Conservation (phyloP, 164 flowering plant species). For the Chimonanthus salicifolius region DNA sequence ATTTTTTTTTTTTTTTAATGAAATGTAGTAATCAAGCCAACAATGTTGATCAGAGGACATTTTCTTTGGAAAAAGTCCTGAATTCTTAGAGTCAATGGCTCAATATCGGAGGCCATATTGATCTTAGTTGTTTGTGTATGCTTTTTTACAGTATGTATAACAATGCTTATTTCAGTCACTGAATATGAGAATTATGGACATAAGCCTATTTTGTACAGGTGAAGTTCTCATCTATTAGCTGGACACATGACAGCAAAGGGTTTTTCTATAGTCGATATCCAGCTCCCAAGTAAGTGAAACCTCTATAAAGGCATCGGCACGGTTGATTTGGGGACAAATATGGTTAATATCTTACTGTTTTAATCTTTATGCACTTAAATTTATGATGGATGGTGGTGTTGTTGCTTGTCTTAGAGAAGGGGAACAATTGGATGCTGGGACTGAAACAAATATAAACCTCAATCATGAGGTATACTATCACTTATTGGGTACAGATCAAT, state of each 20-base stretch:
- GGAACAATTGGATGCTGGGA: slow-evolving; percentile 76
- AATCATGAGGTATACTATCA: slow-evolving; percentile 85
- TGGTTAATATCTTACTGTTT: background rate
- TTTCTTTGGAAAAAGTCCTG: background rate
- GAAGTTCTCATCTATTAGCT: slow-evolving; percentile 70
- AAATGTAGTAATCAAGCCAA: background rate
- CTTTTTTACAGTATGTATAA: background rate
- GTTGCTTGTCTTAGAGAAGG: slow-evolving; percentile 42
- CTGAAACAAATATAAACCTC: slow-evolving; percentile 77
- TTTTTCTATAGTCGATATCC: slow-evolving; percentile 95
- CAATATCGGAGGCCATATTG: background rate
- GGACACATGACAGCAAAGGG: slow-evolving; percentile 95
- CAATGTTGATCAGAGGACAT: background rate
- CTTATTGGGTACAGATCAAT: slow-evolving; percentile 81
- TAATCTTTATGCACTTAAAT: slow-evolving; percentile 1
- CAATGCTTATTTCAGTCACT: background rate
- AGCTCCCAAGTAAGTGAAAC: slow-evolving; percentile 69
- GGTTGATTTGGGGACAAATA: background rate
- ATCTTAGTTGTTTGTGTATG: background rate
- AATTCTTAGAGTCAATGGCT: background rate
- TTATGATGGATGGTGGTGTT: slow-evolving; percentile 5
- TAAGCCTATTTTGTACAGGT: slow-evolving; percentile 38
- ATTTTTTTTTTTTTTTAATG: too few relatives aligned
- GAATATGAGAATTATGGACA: background rate
- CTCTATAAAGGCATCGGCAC: background rate